Evolutionary conservation across 768 basidiomycete genomes (phyloP).

Genomic region (Lanmaoa rubissima): DNA sequence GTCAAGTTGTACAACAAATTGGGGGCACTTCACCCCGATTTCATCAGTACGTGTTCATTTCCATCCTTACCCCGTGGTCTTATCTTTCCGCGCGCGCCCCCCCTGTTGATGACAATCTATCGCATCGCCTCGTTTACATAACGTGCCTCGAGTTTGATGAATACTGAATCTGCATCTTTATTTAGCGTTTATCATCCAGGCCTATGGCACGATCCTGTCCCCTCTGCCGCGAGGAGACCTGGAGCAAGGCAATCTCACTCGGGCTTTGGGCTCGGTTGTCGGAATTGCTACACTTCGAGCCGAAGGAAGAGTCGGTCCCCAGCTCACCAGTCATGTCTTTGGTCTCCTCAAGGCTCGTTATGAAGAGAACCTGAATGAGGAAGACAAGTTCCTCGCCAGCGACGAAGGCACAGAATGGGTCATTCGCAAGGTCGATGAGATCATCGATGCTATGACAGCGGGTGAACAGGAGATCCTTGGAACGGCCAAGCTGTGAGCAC

Average conservation of each 20-base stretch:
- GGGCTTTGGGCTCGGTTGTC: conserved; percentile 79
- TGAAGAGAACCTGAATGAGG: conserved; percentile 55
- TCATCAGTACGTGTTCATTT: conserved; percentile 69
- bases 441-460: conserved; percentile 69
- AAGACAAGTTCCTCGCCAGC: conserved; percentile 77
- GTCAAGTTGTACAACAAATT: conserved; percentile 88
- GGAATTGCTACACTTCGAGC: conserved; percentile 84
- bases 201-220: conserved; percentile 75
- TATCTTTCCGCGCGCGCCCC: conserved; percentile 21
- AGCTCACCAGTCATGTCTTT: conserved; percentile 85
- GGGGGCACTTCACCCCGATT: conserved; percentile 87
- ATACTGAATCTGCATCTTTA: conserved; percentile 24
- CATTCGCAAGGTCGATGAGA: conserved; percentile 75
- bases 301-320: conserved; percentile 81
- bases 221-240: conserved; percentile 66
- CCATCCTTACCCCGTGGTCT: conserved; percentile 33
- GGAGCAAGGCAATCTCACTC: conserved; percentile 81
- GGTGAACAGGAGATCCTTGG: conserved; percentile 37
- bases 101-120: conserved; percentile 28
- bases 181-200: conserved; percentile 83
- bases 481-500: conserved; percentile 61
- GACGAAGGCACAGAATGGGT: conserved; percentile 92
- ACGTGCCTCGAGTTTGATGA: conserved; percentile 34
- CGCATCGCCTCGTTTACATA: conserved; percentile 30
- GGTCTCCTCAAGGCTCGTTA: conserved; percentile 84